These are phyloP conservation scores for Aspergillus chevalieri DNA, from an alignment of 2,329 filamentous ascomycete genomes.

Conservation along the genomic window DNA sequence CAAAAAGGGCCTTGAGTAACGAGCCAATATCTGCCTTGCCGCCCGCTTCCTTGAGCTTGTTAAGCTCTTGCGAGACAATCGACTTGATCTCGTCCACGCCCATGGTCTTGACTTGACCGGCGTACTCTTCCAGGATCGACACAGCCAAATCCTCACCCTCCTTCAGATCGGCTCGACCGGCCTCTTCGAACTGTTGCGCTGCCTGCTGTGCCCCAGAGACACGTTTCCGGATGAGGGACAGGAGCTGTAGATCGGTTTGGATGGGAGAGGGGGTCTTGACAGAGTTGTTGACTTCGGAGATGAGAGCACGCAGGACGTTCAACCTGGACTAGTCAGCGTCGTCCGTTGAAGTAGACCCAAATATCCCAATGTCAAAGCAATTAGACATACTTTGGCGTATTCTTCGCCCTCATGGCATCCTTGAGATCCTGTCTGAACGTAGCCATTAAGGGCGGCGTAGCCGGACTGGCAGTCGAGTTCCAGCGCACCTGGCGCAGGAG, in stretches of 20 bases:
- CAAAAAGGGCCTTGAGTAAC: conserved; percentile 39
- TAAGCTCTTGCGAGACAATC: conserved; percentile 31
- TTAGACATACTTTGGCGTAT: conserved; percentile 35
- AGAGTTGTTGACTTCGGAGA: conserved; percentile 46
- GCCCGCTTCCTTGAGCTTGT: conserved; percentile 28
- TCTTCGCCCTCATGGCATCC: conserved; percentile 45
- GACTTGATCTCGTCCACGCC: conserved; percentile 34
- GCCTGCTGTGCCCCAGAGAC: conserved; percentile 32
- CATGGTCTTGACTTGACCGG: conserved; percentile 37
- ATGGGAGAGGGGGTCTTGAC: conserved; percentile 42
- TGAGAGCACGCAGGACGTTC: conserved; percentile 44
- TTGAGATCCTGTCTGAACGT: conserved; percentile 44
- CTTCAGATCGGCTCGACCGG: conserved; percentile 39
- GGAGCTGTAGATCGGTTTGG: conserved; percentile 41
- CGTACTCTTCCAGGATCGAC: conserved; percentile 41
- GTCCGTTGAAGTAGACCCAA: no score
- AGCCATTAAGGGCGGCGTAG: conserved; percentile 38
- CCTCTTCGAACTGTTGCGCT: conserved; percentile 35
- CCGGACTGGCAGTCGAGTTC: conserved; percentile 33
- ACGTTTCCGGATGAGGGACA: conserved; percentile 43
- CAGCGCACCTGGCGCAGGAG: conserved; percentile 30
- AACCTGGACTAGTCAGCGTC: conserved; percentile 26
- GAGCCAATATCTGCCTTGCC: conserved; percentile 32
- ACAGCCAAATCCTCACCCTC: conserved; percentile 42
- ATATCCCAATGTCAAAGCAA: not conserved